phyloP scores from a whole-genome alignment of 495 filamentous ascomycete genomes.

The Hapsidospora chrysogenum region DNA sequence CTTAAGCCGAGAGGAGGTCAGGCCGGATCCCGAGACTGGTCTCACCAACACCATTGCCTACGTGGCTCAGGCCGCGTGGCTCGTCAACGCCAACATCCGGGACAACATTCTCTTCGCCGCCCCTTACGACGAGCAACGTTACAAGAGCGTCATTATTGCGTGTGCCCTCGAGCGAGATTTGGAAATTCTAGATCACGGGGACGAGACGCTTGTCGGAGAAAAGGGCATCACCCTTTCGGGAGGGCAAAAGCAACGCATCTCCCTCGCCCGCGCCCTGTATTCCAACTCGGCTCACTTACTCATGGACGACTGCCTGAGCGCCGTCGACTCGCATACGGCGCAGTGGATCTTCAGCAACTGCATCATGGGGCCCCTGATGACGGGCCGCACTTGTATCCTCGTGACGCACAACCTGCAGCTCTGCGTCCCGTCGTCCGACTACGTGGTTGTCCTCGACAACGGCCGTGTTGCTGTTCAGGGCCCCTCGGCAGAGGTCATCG shows the following conservation, averaged over 20 bases:
- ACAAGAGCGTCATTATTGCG: slow-evolving; percentile 73
- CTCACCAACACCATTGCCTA: slow-evolving; percentile 88
- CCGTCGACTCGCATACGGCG: slow-evolving; percentile 96
- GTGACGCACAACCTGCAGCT: slow-evolving; percentile 92
- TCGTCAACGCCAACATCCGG: slow-evolving; percentile 90
- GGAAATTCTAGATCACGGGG: slow-evolving; percentile 79
- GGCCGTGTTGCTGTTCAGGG: slow-evolving; percentile 69
- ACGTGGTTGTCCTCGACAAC: slow-evolving; percentile 76
- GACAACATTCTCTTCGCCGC: slow-evolving; percentile 92
- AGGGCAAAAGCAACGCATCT: slow-evolving; percentile 96
- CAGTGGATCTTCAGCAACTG: slow-evolving; percentile 97
- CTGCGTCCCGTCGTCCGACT: slow-evolving; percentile 59
- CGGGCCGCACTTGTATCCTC: slow-evolving; percentile 74
- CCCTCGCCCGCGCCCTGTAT: slow-evolving; percentile 84
- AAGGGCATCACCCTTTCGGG: slow-evolving; percentile 95
- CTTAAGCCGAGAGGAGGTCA: slow-evolving; percentile 67
- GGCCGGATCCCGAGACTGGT: slow-evolving; percentile 65
- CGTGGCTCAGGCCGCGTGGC: slow-evolving; percentile 95
- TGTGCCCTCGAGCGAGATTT: slow-evolving; percentile 91
- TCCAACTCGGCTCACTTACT: slow-evolving; percentile 80
- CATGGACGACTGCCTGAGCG: slow-evolving; percentile 90
- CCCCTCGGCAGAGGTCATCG: slow-evolving; percentile 54
- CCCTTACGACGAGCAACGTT: slow-evolving; percentile 65
- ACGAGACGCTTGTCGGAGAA: slow-evolving; percentile 89
- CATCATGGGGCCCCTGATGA: slow-evolving; percentile 81